Evolutionary conservation across 768 basidiomycete species (phyloP), one percentile per base, ranked within the genome.

Genomic region (Naganishia randhawae): DNA sequence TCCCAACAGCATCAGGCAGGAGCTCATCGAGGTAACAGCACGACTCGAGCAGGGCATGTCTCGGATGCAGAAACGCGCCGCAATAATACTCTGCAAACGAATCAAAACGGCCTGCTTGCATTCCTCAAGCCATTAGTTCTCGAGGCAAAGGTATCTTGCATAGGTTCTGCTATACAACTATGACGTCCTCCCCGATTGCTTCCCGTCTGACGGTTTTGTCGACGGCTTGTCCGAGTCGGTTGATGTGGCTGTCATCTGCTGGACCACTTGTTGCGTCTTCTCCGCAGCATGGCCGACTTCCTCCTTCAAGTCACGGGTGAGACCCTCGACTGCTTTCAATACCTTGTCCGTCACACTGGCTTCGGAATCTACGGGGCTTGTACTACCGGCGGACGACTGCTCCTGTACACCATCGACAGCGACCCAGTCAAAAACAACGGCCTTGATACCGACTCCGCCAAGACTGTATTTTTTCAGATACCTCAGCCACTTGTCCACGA

Each of bases 381-480:
- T 11, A 50, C 64, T 19, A 19, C 71, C 32, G n/a, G n/a, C 69
- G 78, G 64, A 80, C 71, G 51, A 72, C 73, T 76, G 82, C 79
- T 57, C 77, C 72, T 9, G 85, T 85, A 80, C 84, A 72, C 71
- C 87, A 25, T 61, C 82, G 79, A 84, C 35, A 77, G 87, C 83
- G 79, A 83, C 81, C 81, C 84, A 81, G 74, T 92, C 88, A 87
- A 91, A 92, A 69, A 85, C 85, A 55, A 88, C 86, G 25, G 88
- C 85, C 71, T 89, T 84, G 83, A 97, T 87, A 27, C 92, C 93
- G 0, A 98, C 91, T 33, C 95, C 94, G 0, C 87, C 86, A 74
- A 96, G 78, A 50, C 85, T 84, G 80, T 97, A 88, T 71, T 82
- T 82, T 72, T 86, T 81, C 42, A 98, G 77, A 75, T 95, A 98